Evolutionary conservation across 306 rosid genomes (phyloP), one percentile per base, ranked within the genome.

Genomic region (Cicer chorassanicum): DNA sequence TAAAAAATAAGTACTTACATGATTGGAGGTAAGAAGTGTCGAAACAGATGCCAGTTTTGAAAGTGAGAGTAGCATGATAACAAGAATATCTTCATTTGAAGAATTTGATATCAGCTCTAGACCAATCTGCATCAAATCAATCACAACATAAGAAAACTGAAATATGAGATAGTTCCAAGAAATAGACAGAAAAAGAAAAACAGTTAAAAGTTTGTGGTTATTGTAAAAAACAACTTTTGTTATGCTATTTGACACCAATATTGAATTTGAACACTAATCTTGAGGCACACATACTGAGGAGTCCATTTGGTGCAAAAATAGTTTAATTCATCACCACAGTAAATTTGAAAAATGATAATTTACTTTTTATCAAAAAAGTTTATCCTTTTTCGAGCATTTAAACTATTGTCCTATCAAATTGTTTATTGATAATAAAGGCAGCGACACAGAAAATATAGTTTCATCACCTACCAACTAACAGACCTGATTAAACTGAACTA

Each of bases 61-160:
- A 70, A 94, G 87, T 9, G 98, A 90, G 78, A 87, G 45, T 56
- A 91, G 71, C 97, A 90, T 84, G 54, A 83, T 82, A 19, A 86
- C 86, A 80, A 71, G 83, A 74, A 73, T 71, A 46, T 84, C 88
- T 73, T 91, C 93, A 18, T 86, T 87, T 12, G 85, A 56, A 57
- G 87, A 70, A 54, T 83, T 82, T 42, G 65, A 72, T 66, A 90
- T 48, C 49, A 94, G 68, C 73, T 83, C 84, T 64, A 79, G 59
- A 79, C 96, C 96, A 54, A 79, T 76, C 98, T 94, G 88, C 66
- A 78, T 78, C 19, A 61, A 68, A 71, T n/a, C 41, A 65, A 77
- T 42, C 38, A 72, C 24, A 38, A 51, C 13, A 48, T 51, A 24
- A 74, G 83, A 78, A 62, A 66, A 48, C 65, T 3, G 12, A 39